Percentiles rank a stretch among this genome's conserved stretches.
phyloP scores from a whole-genome alignment of 2,329 filamentous ascomycete genomes.

The Cercospora beticola region DNA sequence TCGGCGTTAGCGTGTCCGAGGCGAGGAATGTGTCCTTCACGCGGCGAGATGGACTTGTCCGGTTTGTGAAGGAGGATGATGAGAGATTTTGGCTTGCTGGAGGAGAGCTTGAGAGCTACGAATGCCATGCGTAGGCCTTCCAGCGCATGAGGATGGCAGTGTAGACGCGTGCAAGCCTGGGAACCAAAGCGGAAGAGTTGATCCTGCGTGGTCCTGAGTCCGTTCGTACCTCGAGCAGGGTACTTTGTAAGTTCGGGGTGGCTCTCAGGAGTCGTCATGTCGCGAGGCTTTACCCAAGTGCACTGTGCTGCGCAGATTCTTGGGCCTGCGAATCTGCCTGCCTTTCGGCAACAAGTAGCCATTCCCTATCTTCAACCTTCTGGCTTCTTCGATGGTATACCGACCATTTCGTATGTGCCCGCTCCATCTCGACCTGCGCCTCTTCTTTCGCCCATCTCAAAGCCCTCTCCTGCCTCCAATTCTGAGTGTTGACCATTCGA shows the following conservation, averaged over 20 bases:
- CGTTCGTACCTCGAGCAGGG: not conserved
- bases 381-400: slow-evolving; percentile 39
- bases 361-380: not conserved
- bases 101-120: slow-evolving; percentile 38
- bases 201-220: not conserved
- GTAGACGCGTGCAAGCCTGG: not conserved
- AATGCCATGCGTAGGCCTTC: slow-evolving; percentile 30
- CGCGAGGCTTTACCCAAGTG: not conserved
- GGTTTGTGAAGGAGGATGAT: slow-evolving; percentile 32
- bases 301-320: not conserved
- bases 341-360: not conserved
- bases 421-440: slow-evolving; percentile 47
- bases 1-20: not conserved
- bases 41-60: slow-evolving; percentile 36
- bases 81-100: slow-evolving; percentile 37
- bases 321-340: not conserved
- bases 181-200: not conserved
- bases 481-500: slow-evolving; percentile 21
- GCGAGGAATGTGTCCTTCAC: slow-evolving; percentile 31
- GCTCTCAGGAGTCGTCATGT: not conserved
- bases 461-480: slow-evolving; percentile 41
- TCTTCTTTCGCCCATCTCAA: slow-evolving; percentile 42
- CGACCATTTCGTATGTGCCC: slow-evolving; percentile 51
- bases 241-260: not conserved
- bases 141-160: not conserved